Conservation (phyloP, 768 basidiomycete genomes). For the Boletus vermiculosoides region DNA sequence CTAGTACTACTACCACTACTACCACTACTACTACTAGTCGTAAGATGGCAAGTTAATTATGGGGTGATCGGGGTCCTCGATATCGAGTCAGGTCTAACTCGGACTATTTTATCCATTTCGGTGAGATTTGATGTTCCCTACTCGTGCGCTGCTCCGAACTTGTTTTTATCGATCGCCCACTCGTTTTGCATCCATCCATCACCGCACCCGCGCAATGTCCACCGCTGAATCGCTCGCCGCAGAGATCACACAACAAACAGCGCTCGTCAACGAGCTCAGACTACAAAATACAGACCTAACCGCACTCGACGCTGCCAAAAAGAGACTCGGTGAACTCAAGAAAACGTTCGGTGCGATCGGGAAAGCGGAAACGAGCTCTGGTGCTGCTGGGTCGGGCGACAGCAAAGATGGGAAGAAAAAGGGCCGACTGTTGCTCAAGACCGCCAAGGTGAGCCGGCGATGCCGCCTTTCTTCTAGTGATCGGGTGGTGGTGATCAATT, state of each 20-base stretch:
- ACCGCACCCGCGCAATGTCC: slow-evolving; percentile 36
- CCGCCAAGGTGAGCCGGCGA: slow-evolving; percentile 71
- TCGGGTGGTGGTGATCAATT: slow-evolving; percentile 11
- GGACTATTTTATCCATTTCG: slow-evolving; percentile 9
- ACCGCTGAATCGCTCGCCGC: slow-evolving; percentile 45
- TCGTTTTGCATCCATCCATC: slow-evolving; percentile 12
- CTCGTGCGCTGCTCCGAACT: slow-evolving; percentile 18
- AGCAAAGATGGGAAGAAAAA: slow-evolving; percentile 59
- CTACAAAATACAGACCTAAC: slow-evolving; percentile 51
- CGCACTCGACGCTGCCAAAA: slow-evolving; percentile 59
- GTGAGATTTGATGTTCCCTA: slow-evolving; percentile 17
- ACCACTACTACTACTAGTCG: not conserved
- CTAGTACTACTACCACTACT: not conserved
- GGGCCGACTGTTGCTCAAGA: slow-evolving; percentile 79
- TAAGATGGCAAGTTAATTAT: not conserved
- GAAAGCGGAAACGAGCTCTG: slow-evolving; percentile 23
- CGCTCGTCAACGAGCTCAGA: slow-evolving; percentile 61
- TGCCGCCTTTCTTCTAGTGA: not conserved
- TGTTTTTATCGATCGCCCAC: slow-evolving; percentile 37
- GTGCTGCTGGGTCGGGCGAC: slow-evolving; percentile 35
- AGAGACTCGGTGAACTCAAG: slow-evolving; percentile 70
- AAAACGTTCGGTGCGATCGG: slow-evolving; percentile 47
- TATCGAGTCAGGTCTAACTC: slow-evolving; percentile 18
- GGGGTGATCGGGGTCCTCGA: slow-evolving; percentile 26
- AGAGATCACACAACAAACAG: slow-evolving; percentile 55